These are phyloP conservation scores for Aspergillus clavatus DNA, from an alignment of 2,329 filamentous ascomycete genomes.

Conservation along the genomic window DNA sequence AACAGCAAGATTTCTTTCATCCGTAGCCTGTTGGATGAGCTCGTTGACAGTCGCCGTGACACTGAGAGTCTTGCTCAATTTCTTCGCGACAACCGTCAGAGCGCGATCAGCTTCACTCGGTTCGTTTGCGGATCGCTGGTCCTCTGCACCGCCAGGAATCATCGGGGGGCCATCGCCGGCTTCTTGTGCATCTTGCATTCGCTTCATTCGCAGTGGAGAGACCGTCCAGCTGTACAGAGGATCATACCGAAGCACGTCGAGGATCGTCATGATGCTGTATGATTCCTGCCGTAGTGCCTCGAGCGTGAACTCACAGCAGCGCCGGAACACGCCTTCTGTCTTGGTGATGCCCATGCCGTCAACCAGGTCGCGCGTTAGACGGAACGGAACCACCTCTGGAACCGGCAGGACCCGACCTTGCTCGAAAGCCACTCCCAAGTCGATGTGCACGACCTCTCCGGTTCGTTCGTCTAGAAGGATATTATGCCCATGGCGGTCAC, in stretches of 20 bases:
- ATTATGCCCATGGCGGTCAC: slow-evolving; percentile 93
- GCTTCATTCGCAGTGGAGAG: slow-evolving; percentile 62
- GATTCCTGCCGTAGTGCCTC: slow-evolving; percentile 92
- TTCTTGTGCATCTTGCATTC: slow-evolving; percentile 58
- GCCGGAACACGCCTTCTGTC: slow-evolving; percentile 90
- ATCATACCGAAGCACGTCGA: slow-evolving; percentile 97
- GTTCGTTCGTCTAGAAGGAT: slow-evolving; percentile 86
- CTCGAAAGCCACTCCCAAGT: slow-evolving; percentile 95
- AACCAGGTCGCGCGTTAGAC: slow-evolving; percentile 86
- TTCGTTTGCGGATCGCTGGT: slow-evolving; percentile 47
- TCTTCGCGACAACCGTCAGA: slow-evolving; percentile 89
- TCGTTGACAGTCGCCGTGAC: slow-evolving; percentile 95
- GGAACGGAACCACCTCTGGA: slow-evolving; percentile 92
- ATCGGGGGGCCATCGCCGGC: slow-evolving; percentile 36
- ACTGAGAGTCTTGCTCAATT: slow-evolving; percentile 87
- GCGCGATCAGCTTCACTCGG: slow-evolving; percentile 84
- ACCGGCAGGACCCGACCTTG: slow-evolving; percentile 91
- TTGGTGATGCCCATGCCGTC: slow-evolving; percentile 96
- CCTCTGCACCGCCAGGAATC: slow-evolving; percentile 22
- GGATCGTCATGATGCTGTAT: slow-evolving; percentile 96
- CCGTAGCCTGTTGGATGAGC: slow-evolving; percentile 89
- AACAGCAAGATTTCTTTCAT: slow-evolving; percentile 86
- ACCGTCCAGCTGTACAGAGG: slow-evolving; percentile 95
- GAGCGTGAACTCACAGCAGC: slow-evolving; percentile 97
- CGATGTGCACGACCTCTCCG: slow-evolving; percentile 94